Conservation (phyloP, 257 asterid species). For the Solanum virginianum region DNA sequence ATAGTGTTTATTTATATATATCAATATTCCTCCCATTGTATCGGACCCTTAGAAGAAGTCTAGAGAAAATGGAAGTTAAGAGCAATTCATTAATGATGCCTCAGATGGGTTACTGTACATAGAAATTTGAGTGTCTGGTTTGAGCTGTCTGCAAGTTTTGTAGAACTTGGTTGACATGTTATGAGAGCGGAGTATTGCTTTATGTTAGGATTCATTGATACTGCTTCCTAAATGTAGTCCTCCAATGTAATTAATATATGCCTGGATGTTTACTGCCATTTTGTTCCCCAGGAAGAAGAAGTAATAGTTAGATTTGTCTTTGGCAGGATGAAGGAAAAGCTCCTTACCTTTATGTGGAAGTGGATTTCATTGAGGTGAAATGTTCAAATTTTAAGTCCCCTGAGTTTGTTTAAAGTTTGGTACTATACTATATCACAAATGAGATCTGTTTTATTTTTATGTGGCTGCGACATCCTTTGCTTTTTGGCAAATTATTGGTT, state of each 20-base stretch:
- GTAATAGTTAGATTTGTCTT: slow-evolving; percentile 7
- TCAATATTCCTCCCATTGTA: neutral
- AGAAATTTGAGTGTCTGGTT: neutral
- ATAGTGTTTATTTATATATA: neutral
- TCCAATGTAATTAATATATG: neutral
- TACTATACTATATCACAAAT: neutral
- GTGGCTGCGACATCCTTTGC: neutral
- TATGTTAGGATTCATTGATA: neutral
- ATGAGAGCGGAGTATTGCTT: neutral
- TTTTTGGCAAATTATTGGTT: neutral
- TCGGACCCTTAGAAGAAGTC: neutral
- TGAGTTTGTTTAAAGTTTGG: neutral
- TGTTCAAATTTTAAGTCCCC: neutral
- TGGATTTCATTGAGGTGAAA: slow-evolving; percentile 88
- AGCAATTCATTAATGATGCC: neutral
- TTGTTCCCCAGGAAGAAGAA: neutral
- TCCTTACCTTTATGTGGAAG: slow-evolving; percentile 72
- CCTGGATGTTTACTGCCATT: neutral
- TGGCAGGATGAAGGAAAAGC: slow-evolving; percentile 93
- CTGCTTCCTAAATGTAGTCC: neutral
- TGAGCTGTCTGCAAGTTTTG: neutral
- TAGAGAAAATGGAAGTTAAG: neutral
- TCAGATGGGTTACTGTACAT: neutral
- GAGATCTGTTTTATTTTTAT: neutral
- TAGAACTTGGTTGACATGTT: neutral